These are phyloP conservation scores for Aspergillus coremiiformis DNA, from an alignment of 495 filamentous ascomycete genomes.

Conservation along the genomic window DNA sequence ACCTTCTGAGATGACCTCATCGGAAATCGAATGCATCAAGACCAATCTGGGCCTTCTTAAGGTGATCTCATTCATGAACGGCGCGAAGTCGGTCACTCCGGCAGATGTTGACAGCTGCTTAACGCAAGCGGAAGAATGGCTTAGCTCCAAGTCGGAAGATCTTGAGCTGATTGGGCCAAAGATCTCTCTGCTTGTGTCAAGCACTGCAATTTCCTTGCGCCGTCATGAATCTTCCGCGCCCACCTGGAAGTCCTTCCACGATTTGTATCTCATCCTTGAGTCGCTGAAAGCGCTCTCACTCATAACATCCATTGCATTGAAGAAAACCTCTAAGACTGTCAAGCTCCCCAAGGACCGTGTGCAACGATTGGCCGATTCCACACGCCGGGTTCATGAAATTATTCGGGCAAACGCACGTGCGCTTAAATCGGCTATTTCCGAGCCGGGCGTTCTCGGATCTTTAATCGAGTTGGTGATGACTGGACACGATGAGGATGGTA, in stretches of 20 bases:
- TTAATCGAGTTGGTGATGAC: constrained; percentile 31
- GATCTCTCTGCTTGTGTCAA: constrained; percentile 18
- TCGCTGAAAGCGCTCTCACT: constrained; percentile 33
- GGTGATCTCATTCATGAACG: constrained; percentile 29
- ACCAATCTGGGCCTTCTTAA: constrained; percentile 29
- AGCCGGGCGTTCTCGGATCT: constrained; percentile 30
- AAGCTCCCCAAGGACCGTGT: constrained; percentile 32
- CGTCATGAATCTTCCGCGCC: constrained; percentile 25
- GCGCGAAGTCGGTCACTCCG: constrained; percentile 27
- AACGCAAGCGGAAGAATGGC: constrained; percentile 28
- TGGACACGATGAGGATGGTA: constrained; percentile 15
- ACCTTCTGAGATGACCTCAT: constrained; percentile 26
- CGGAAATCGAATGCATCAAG: constrained; percentile 28
- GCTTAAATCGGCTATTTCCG: constrained; percentile 32
- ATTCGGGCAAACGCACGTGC: constrained; percentile 28
- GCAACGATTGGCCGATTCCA: constrained; percentile 19
- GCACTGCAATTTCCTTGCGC: constrained; percentile 21
- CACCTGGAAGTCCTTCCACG: constrained; percentile 38
- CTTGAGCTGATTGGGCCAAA: constrained; percentile 17
- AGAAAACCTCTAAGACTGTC: constrained; percentile 26
- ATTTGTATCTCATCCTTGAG: constrained; percentile 30
- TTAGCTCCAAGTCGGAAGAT: constrained; percentile 21
- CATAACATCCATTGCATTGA: constrained; percentile 22
- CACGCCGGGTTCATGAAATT: constrained; percentile 26
- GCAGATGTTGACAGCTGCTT: constrained; percentile 29